phyloP scores from a whole-genome alignment of 108 stramenopile species.

The Fistulifera pelliculosa region DNA sequence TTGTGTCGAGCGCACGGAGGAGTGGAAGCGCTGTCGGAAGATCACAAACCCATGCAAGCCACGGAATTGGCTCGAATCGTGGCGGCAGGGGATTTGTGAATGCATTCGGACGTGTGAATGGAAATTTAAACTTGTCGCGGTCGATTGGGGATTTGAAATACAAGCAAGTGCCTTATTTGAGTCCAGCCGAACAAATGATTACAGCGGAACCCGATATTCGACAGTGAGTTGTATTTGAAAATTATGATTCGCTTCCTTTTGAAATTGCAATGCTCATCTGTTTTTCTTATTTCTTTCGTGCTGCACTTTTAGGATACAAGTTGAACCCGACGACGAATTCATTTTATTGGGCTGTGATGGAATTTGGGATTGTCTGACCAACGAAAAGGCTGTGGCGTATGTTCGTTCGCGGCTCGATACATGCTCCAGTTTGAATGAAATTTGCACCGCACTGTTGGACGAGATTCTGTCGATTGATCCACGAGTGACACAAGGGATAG shows the following conservation, averaged over 20 bases:
- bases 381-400: conserved; percentile 87
- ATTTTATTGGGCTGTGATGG: conserved; percentile 94
- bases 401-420: conserved; percentile 71
- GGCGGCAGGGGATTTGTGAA: conserved; percentile 90
- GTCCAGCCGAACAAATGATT: conserved; percentile 77
- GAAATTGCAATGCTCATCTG: too few relatives aligned
- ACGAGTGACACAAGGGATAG: conserved; percentile 83
- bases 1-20: conserved; percentile 59
- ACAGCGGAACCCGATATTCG: conserved; percentile 88
- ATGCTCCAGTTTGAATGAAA: conserved; percentile 42
- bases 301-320: conserved; percentile 7
- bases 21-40: conserved; percentile 65
- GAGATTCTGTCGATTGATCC: conserved; percentile 79
- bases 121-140: conserved; percentile 90
- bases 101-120: conserved; percentile 92
- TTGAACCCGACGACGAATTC: conserved; percentile 73
- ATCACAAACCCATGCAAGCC: conserved; percentile 82
- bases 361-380: conserved; percentile 94
- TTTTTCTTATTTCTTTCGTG: too few relatives aligned
- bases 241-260: neutral
- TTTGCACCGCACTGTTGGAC: conserved; percentile 76
- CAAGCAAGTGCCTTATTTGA: conserved; percentile 78
- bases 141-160: conserved; percentile 97
- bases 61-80: conserved; percentile 77
- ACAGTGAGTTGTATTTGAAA: conserved; percentile 30